Evolutionary conservation across 2,329 filamentous ascomycete genomes (phyloP), one percentile per base, ranked within the genome.

Genomic region (Juglanconis oblonga): DNA sequence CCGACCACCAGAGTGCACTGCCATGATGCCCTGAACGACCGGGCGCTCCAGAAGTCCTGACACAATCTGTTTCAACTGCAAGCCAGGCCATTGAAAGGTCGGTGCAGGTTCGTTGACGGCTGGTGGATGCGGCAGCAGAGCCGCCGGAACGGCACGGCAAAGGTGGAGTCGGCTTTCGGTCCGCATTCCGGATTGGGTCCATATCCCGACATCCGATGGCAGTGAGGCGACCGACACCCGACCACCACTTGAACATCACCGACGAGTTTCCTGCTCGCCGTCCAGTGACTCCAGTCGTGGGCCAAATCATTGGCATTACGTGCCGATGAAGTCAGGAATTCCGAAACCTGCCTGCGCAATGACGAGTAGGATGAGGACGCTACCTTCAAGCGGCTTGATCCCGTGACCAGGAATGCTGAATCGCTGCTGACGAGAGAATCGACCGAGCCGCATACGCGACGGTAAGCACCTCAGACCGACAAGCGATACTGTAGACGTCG

Each of bases 91-190:
- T 4, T 5, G 6, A 13, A 48, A 13, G 45, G 24, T 47, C 13
- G n/a, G n/a, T 17, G 14, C n/a, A 14, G 52, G 10, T 3, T 35
- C 33, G 32, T 17, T 11, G 44, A 48, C 40, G 52, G 52, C 40
- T 45, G n/a, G 40, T 35, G 42, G 40, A 52, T 47, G 14, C 53
- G 42, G 53, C 42, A 35, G 33, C 40, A 49, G 44, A 44, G 52
- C 53, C 53, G 53, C 44, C 31, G 42, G 42, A 48, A 31, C 53
- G 33, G 53, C 33, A 14, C 53, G 53, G 42, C 40, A 51, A n/a
- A 17, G 8, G 31, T 36, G 48, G 48, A 35, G 44, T 24, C 44
- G 44, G 44, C 44, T 35, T 6, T 51, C 48, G 48, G 48, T 35
- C 31, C 33, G 48, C 31, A 36, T 32, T 17, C 48, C 31, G 5